A percentile compares a stretch with the other conserved stretches of the same genome.
Evolutionary conservation across 106 monocot species (phyloP).

Genomic region (Amphibolis antarctica): DNA sequence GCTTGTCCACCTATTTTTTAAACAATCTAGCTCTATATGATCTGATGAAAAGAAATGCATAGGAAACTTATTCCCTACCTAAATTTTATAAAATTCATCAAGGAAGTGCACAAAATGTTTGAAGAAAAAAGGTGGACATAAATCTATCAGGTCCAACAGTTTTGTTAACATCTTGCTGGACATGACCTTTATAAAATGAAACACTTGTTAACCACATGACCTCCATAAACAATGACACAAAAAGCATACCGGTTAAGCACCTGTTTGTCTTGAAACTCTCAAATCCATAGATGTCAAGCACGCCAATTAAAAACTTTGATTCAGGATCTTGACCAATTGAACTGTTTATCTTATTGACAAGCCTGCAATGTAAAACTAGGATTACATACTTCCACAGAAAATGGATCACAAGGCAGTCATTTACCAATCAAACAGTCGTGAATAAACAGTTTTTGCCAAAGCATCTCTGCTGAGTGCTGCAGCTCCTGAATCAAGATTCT

Average conservation of each 20-base stretch:
- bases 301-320: slow-evolving; percentile 59
- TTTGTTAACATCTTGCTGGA: neutral
- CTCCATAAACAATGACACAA: slow-evolving; percentile 15
- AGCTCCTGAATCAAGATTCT: slow-evolving; percentile 45
- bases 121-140: neutral
- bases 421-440: slow-evolving; percentile 74
- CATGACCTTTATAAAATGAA: slow-evolving; percentile 9
- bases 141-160: neutral
- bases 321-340: slow-evolving; percentile 81
- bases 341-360: slow-evolving; percentile 67
- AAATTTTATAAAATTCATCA: too few relatives aligned
- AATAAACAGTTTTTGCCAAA: slow-evolving; percentile 71
- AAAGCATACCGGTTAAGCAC: slow-evolving; percentile 53
- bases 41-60: too few relatives aligned
- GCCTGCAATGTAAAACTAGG: slow-evolving; percentile 30
- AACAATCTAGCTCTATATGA: too few relatives aligned
- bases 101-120: neutral
- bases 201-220: too few relatives aligned
- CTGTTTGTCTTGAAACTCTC: slow-evolving; percentile 93
- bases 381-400: neutral
- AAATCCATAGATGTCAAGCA: slow-evolving; percentile 83
- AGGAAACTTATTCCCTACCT: too few relatives aligned
- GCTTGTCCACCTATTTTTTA: too few relatives aligned
- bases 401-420: slow-evolving; percentile 1
- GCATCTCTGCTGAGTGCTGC: slow-evolving; percentile 64